Base-by-base conservation (phyloP, 2,329 filamentous ascomycete species). In the Nemania sp. region DNA sequence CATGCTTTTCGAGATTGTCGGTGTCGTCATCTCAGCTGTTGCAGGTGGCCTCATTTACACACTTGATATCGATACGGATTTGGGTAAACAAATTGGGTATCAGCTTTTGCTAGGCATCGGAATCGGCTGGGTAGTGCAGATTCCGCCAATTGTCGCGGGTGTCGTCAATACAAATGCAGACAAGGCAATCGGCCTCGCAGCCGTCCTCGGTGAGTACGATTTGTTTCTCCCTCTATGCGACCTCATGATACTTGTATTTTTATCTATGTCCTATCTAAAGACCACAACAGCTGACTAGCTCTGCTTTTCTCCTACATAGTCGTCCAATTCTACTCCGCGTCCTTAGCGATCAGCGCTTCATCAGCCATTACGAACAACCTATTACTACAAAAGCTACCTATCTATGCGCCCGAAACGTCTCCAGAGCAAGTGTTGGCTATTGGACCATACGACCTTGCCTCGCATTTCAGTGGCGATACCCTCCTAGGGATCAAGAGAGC, bases 31-130 rank as follows among this genome's bases (percentile, higher is more conserved):
- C 28, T 53, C 70, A 36, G 61, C 71, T 3, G 57, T 76, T 39
- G 75, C 73, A n/a, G 62, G 70, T 2, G 75, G 73, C 8, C 68
- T 78, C 7, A 64, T 77, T 49, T 73, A 72, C 5, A 74, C 73
- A 0, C 68, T 77, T 39, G 61, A 69, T 33, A 57, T 72, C 22
- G 60, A 68, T 48, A 74, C 69, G 4, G 28, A 45, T 2, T 36
- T 63, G 19, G 52, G 55, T 31, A 56, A 61, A 37, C 70, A 69
- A 65, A 65, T 72, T 48, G 72, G 75, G 5, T 76, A 72, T 56
- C 73, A 76, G 59, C 60, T 79, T 11, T 17, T 78, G 1, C 70
- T 72, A 46, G 77, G 76, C 26, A 54, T 71, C 12, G 77, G 75
- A 5, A 63, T 73, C 46, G 75, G 75, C 12, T 23, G 20, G n/a